Base-by-base conservation (phyloP, 805 yeast genomes). In the Schwanniomyces yamadae region DNA sequence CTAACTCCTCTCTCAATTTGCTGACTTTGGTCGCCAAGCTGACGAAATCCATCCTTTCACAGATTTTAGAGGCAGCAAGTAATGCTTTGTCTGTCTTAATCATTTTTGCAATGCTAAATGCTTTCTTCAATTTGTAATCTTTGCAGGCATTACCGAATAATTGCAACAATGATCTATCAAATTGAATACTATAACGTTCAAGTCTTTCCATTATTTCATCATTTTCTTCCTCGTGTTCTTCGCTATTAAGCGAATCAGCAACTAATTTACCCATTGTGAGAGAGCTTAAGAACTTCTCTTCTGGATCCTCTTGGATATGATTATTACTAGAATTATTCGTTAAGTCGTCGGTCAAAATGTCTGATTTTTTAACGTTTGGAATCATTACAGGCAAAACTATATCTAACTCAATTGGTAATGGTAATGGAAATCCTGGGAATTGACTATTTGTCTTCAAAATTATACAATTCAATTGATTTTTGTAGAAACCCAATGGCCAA, bases 401-500 rank as follows among this genome's bases (percentile, higher is more conserved):
- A 10, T 80, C 84, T 45, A 91, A 57, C 49, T 87, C 96, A 8
- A 88, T 73, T 1, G 95, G 91, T 38, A 89, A 69, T 0, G 96
- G 84, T 33, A 93, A 61, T 10, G 98, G 98, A 52, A 87, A 80
- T 3, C 79, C 76, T 1, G 97, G 97, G 59, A 82, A 82, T 21
- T 66, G 65, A 28, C 52, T 57, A 35, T 53, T 57, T 15, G 89
- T 90, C 59, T 85, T 84, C 42, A 87, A 74, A 14, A 87, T 72
- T 34, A 88, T 72, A 58, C 95, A 86, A 45, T 76, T 78, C 48
- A 89, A 74, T 41, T 79, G 77, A 40, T 84, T 89, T 33, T 72
- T 73, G 39, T 78, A 75, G 23, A 86, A 61, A 2, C 96, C 95
- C 34, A 91, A 66, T 15, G 97, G 97, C 97, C 97, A 89, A 46